Conservation (phyloP, 2,329 filamentous ascomycete species). For the Daldinia sp. region DNA sequence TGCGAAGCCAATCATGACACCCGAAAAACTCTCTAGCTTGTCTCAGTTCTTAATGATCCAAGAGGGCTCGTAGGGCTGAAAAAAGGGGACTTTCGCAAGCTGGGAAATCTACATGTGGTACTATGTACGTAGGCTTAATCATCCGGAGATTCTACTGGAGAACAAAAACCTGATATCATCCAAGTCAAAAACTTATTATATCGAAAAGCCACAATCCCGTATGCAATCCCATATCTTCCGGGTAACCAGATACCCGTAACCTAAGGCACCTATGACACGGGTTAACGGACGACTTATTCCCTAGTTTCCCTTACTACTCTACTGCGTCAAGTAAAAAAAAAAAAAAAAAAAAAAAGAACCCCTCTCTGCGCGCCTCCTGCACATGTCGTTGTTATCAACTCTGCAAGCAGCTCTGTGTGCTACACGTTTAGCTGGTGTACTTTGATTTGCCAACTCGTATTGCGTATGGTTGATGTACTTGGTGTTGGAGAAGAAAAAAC, state of each 20-base stretch:
- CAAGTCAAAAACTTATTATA: slow-evolving; percentile 4
- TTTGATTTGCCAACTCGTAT: slow-evolving; percentile 34
- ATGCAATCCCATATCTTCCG: not conserved
- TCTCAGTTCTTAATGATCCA: slow-evolving; percentile 20
- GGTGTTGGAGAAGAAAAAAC: slow-evolving; percentile 15
- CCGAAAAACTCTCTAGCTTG: slow-evolving; percentile 7
- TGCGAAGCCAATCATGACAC: slow-evolving; percentile 33
- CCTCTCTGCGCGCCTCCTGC: slow-evolving; percentile 22
- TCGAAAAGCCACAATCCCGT: slow-evolving; percentile 2
- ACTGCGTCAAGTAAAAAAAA: slow-evolving; percentile 8
- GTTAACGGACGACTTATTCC: not conserved
- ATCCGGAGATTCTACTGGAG: slow-evolving; percentile 5
- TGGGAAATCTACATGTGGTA: slow-evolving; percentile 5
- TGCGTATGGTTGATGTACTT: slow-evolving; percentile 24
- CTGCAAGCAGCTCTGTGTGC: slow-evolving; percentile 19
- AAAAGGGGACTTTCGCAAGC: slow-evolving; percentile 11
- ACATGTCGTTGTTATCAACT: slow-evolving; percentile 15
- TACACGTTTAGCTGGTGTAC: slow-evolving; percentile 11
- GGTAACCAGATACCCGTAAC: too few relatives aligned
- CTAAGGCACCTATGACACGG: too few relatives aligned
- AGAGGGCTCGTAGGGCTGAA: slow-evolving; percentile 36
- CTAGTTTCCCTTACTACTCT: not conserved
- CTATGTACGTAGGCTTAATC: slow-evolving; percentile 1
- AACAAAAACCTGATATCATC: not conserved
- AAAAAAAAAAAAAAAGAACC: too few relatives aligned